Conservation (phyloP, 2,329 filamentous ascomycete species). For the Colletotrichum sp. region DNA sequence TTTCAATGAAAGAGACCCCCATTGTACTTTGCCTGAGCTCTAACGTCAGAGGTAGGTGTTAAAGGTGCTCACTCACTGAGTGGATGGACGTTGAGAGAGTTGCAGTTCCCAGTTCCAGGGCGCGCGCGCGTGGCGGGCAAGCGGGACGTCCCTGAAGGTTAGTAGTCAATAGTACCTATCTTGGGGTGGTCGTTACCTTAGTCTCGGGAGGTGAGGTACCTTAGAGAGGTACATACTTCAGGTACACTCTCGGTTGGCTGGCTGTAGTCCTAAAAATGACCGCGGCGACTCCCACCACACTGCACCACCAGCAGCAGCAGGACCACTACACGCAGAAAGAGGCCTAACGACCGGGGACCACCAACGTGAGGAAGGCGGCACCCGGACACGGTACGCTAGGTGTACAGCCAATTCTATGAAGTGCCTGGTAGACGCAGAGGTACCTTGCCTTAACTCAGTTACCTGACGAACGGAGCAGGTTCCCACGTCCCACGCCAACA, state of each 20-base stretch:
- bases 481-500: conserved; percentile 22
- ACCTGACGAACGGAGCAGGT: conserved; percentile 9
- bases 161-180: background rate
- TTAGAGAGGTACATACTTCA: background rate
- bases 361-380: background rate
- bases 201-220: background rate
- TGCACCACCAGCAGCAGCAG: no score
- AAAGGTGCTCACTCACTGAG: background rate
- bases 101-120: background rate
- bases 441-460: background rate
- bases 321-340: background rate
- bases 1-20: background rate
- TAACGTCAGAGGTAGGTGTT: background rate
- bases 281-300: background rate
- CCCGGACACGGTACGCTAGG: background rate
- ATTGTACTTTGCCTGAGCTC: background rate
- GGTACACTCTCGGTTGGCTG: background rate
- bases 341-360: no score
- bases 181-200: background rate
- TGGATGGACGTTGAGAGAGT: background rate
- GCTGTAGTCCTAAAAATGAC: background rate
- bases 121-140: background rate
- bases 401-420: background rate
- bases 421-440: background rate
- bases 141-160: background rate